phyloP scores from a whole-genome alignment of 495 filamentous ascomycete species.

The Penicillium bovifimosum region DNA sequence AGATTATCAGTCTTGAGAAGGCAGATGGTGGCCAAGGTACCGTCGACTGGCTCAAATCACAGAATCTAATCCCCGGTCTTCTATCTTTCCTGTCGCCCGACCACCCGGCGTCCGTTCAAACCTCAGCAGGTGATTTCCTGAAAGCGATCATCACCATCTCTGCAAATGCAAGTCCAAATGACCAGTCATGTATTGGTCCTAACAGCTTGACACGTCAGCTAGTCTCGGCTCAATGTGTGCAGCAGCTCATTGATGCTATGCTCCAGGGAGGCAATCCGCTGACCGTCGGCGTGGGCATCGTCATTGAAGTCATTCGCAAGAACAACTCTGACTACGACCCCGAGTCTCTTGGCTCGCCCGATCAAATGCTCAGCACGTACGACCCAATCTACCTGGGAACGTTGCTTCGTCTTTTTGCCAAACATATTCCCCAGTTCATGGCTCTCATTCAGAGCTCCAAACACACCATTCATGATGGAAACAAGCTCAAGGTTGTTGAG shows the following conservation, averaged over 20 bases:
- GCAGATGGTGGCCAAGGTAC: conserved; percentile 86
- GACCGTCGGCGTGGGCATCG: conserved; percentile 93
- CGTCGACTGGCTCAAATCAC: conserved; percentile 94
- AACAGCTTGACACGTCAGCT: conserved; percentile 95
- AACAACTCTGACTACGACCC: conserved; percentile 99
- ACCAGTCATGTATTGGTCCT: conserved; percentile 94
- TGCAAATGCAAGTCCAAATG: conserved; percentile 94
- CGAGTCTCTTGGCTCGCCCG: conserved; percentile 72
- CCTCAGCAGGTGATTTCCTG: conserved; percentile 93
- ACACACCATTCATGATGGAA: conserved; percentile 54
- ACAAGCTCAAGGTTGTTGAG: conserved; percentile 53
- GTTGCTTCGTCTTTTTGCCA: conserved; percentile 84
- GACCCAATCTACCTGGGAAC: conserved; percentile 97
- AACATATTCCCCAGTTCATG: conserved; percentile 95
- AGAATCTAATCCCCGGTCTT: conserved; percentile 82
- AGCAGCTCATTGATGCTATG: conserved; percentile 83
- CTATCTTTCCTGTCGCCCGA: conserved; percentile 83
- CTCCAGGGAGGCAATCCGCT: conserved; percentile 88
- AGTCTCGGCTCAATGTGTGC: conserved; percentile 80
- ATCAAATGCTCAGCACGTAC: conserved; percentile 69
- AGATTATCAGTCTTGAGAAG: conserved; percentile 96
- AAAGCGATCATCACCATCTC: conserved; percentile 99
- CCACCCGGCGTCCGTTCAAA: conserved; percentile 80
- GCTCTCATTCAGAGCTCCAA: conserved; percentile 66
- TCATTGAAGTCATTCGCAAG: conserved; percentile 98